Evolutionary conservation across 2,329 filamentous ascomycete species (phyloP), one percentile per base, ranked within the genome.

Genomic region (Epichloe scottii): DNA sequence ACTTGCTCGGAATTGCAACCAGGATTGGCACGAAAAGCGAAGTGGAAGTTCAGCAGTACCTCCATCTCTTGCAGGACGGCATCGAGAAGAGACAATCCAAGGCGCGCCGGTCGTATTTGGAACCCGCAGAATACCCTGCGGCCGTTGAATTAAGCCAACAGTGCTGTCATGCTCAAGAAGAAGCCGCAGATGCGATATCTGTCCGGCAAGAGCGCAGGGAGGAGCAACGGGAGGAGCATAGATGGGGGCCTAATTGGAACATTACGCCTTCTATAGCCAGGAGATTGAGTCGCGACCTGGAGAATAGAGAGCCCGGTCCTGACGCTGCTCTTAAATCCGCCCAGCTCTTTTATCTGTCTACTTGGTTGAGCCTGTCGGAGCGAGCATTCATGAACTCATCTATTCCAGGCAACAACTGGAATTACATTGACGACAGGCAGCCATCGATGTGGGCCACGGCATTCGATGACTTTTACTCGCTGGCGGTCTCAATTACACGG

Each of bases 381-480:
- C 71, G 72, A 1, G 59, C 90, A 1, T 93, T 91, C 62, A 91
- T 94, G 87, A 91, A 90, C 54, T 74, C 75, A 12, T 63, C 71
- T 2, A 70, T 77, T 41, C 68, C 73, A 12, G 78, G 81, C 50
- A 75, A 79, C 51, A 89, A 87, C 61, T 94, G 87, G 87, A 71
- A 69, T 35, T 72, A 71, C 39, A 59, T 86, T 7, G 74, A 76
- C 19, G 73, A 76, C n/a, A 74, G 78, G 51, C 71, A 71, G 3
- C 89, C 89, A 0, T 80, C 84, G 0, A 78, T 95, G 21, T 82
- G 85, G 57, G 78, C 82, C 6, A 89, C 87, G 2, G 82, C 86
- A 0, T 75, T 94, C n/a, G 75, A 79, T 5, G 87, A 93, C 58
- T 84, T 95, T 43, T 76, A 89, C 59, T 77, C 78, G 8, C 66